Evolutionary conservation across 139 green algal species (phyloP).

Genomic region (Axilococcus clingmanii): DNA sequence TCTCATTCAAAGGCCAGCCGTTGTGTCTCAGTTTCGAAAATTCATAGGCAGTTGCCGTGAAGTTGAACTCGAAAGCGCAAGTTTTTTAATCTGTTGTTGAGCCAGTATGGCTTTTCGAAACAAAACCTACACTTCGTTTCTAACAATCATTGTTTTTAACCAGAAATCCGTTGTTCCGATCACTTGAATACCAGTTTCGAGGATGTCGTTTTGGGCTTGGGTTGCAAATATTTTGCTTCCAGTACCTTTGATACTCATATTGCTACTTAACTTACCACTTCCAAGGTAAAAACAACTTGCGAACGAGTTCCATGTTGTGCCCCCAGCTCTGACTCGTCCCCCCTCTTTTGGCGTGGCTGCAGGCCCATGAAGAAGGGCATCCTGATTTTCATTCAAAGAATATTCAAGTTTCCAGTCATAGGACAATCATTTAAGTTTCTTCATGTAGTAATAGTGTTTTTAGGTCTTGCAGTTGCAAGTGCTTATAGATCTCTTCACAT

Average conservation of each 20-base stretch:
- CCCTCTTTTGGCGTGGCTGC: neutral
- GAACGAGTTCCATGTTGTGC: neutral
- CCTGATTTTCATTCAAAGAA: constrained; percentile 8
- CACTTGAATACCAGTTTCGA: no score
- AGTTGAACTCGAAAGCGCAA: no score
- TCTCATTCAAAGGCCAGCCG: no score
- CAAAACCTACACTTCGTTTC: no score
- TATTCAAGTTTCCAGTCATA: constrained; percentile 23
- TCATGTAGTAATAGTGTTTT: constrained; percentile 42
- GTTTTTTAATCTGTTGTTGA: no score
- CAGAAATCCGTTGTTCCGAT: no score
- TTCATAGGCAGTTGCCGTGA: no score
- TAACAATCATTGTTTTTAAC: no score
- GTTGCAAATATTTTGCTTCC: constrained; percentile 24
- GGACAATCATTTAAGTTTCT: constrained; percentile 31
- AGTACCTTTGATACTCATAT: constrained; percentile 14
- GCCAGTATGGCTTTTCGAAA: no score
- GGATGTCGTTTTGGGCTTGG: constrained; percentile 11
- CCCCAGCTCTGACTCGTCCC: no score
- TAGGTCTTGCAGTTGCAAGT: constrained; percentile 27
- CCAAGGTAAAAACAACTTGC: no score
- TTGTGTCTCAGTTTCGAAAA: no score
- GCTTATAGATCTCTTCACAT: neutral
- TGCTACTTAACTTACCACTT: constrained; percentile 15
- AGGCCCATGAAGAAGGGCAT: constrained; percentile 14